Evolutionary conservation across 2,329 filamentous ascomycete genomes (phyloP).

Genomic region (Aspergillus awamori): DNA sequence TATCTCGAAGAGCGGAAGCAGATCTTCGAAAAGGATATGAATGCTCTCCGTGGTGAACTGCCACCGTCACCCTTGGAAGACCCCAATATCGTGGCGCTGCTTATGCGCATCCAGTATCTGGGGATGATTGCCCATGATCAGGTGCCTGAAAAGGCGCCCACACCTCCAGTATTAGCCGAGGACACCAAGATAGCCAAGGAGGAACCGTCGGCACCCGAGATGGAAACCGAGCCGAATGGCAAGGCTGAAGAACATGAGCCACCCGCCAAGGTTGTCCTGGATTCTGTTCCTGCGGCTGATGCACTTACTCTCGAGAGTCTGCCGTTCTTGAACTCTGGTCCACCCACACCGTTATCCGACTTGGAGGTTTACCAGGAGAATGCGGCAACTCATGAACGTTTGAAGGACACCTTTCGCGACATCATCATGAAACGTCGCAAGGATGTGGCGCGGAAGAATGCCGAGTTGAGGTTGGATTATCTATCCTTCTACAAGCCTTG

Average conservation of each 20-base stretch:
- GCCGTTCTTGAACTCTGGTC: conserved; percentile 49
- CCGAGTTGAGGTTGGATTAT: conserved; percentile 45
- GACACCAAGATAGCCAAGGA: conserved; percentile 10
- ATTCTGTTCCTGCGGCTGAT: conserved; percentile 23
- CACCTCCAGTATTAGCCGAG: conserved; percentile 6
- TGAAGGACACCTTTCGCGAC: conserved; percentile 43
- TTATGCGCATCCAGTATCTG: conserved; percentile 49
- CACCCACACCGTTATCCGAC: conserved; percentile 49
- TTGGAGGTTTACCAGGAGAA: conserved; percentile 50
- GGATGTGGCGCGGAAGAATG: conserved; percentile 43
- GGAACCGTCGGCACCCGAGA: conserved; percentile 5
- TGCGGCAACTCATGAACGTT: conserved; percentile 36
- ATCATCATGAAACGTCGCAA: conserved; percentile 45
- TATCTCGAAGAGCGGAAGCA: conserved; percentile 50
- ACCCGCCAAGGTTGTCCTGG: conserved; percentile 17
- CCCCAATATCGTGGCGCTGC: conserved; percentile 42
- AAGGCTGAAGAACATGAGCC: conserved; percentile 19
- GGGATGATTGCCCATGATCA: conserved; percentile 45
- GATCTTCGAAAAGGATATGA: conserved; percentile 50
- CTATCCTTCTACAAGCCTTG: conserved; percentile 48
- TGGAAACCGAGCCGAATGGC: conserved; percentile 20
- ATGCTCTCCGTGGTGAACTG: conserved; percentile 45
- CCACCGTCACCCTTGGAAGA: conserved; percentile 48
- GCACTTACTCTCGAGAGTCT: conserved; percentile 46
- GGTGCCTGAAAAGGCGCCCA: conserved; percentile 24